Base-by-base conservation (phyloP, 2,329 filamentous ascomycete genomes). In the Sporothrix euskadiensis region DNA sequence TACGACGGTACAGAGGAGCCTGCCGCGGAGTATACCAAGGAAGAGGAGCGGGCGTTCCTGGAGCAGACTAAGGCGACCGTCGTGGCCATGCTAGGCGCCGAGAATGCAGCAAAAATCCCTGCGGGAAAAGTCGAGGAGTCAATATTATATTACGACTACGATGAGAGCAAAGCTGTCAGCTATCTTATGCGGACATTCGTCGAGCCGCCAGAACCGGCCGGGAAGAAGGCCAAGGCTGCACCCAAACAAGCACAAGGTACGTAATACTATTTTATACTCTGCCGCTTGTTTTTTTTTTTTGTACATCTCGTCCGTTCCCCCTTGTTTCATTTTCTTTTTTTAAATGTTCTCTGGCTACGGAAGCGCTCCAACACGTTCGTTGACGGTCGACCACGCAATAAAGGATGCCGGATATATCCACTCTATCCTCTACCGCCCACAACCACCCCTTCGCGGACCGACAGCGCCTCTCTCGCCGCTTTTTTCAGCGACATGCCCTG, bases 81-180 rank as follows among this genome's bases (percentile, higher is more conserved):
- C 49, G 87, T 88, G 74, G 85, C 85, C 75, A 86, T 87, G 9
- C 84, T 97, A n/a, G 91, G 89, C 7, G 66, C 44, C 16, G 81
- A 83, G 10, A 85, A 88, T 74, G 84, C 86, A 44, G 83, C 83
- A 76, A 89, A 88, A 75, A 85, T 91, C 77, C 87, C 85, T 49
- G 83, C 81, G 63, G 81, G 79, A 52, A 91, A 97, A 79, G 95
- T 98, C 75, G 90, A 97, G 80, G 95, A 98, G 75, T 88, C 94
- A 0, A 83, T 99, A 19, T 98, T 94, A 94, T 90, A 99, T 82
- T 98, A 98, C 82, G 98, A 95, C 81, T 98, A 94, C 80, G 94
- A 99, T 78, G 86, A 97, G 41, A 91, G 90, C 73, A 97, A 97
- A 82, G 90, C 93, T 0, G 91, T 97, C 52, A 86, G 88, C 73